A percentile compares a stretch with the other conserved stretches of the same genome.
phyloP scores from a whole-genome alignment of 1,284 basidiomycete genomes.

The Leucocoprinus gongylophorus region DNA sequence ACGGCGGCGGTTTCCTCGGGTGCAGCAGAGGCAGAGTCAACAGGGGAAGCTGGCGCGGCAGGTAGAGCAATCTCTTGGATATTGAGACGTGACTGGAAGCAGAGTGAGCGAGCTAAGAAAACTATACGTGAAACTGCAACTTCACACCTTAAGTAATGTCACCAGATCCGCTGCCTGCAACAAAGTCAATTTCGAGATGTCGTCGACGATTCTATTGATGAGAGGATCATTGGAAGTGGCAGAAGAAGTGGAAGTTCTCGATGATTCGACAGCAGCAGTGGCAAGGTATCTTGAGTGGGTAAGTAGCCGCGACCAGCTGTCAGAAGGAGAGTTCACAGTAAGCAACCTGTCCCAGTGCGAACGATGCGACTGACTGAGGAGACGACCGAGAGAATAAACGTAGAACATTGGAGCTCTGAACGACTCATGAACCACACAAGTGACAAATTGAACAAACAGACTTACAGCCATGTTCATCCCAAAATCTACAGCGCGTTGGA shows the following conservation, averaged over 20 bases:
- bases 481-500: conserved; percentile 24
- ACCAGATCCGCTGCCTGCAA: conserved; percentile 98
- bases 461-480: conserved; percentile 33
- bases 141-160: conserved; percentile 75
- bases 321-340: conserved; percentile 9
- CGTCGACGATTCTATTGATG: conserved; percentile 84
- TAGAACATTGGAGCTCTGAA: conserved; percentile 39
- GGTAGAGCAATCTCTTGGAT: conserved; percentile 99
- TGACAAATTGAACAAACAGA: conserved; percentile 9
- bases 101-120: neutral
- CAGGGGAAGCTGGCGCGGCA: conserved; percentile 80
- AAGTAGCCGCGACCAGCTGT: conserved; percentile 30
- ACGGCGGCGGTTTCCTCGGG: conserved; percentile 65
- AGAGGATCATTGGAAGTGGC: conserved; percentile 51
- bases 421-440: conserved; percentile 7
- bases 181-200: conserved; percentile 86
- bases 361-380: conserved; percentile 27
- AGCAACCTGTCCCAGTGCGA: conserved; percentile 9
- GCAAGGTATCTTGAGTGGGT: conserved; percentile 39
- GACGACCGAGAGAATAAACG: conserved; percentile 40
- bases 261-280: conserved; percentile 39
- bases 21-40: conserved; percentile 51
- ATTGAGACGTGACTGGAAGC: conserved; percentile 76
- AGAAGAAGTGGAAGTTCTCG: conserved; percentile 40
- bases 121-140: neutral